Evolutionary conservation across 1,139 yeast species (phyloP), one percentile per base, ranked within the genome.

Genomic region (Blastobotrys serpentis): DNA sequence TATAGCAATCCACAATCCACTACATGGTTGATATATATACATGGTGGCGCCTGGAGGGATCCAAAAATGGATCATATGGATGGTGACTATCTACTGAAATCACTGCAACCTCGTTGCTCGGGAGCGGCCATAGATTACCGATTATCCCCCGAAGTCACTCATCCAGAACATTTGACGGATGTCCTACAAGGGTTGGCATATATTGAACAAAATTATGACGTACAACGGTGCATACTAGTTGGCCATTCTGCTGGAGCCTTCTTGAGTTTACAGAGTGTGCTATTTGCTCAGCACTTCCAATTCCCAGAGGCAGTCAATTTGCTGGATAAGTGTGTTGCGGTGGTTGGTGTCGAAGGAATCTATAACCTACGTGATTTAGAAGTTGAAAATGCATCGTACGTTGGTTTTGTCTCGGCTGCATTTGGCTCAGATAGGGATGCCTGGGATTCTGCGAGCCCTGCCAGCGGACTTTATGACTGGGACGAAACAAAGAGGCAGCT

Each of bases 1-100:
- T 33, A 33, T 17, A 14, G 16, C 11, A 33, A 14, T 33, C 19
- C 6, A 4, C 6, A 14, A 6, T 17, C 37, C 8, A 16, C 37
- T 14, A 33, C 37, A 4, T 69, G 71, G 71, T 51, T 68, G 4
- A 57, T 87, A 1, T 81, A 79, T 55, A 75, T 88, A 33, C 96
- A 88, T 63, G 96, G 96, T 0, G 96, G 96, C 0, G 95, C 92
- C 0, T 88, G 96, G 96, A 70, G 86, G 55, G 95, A 86, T 60
- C 80, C 82, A 0, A 63, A 56, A 1, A 82, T 84, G 61, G 79
- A 86, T 0, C 76, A 65, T 44, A 67, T 72, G 42, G 94, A 85
- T 60, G 81, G 79, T 50, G 68, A 69, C 14, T 59, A 60, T 2
- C 59, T 84, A 50, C 63, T 72, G 2, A 50, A 45, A 1, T 21